Conservation (phyloP, 2,329 filamentous ascomycete species). For the Aspergillus glaucus region DNA sequence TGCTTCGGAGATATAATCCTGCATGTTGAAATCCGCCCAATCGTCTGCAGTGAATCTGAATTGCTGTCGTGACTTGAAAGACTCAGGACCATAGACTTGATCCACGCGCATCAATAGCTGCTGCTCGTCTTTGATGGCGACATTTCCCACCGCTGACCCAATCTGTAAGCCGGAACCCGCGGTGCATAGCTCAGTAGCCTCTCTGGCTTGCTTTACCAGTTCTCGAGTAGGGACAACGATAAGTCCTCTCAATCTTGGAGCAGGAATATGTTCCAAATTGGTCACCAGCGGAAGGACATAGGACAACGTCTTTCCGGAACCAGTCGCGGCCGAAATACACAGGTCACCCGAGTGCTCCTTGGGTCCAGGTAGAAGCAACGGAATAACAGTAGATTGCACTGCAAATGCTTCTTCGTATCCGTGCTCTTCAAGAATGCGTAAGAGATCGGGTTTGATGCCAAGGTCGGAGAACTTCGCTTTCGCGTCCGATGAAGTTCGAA, state of each 20-base stretch:
- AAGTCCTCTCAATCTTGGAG: constrained; percentile 67
- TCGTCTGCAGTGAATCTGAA: constrained; percentile 38
- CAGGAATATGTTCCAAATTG: constrained; percentile 58
- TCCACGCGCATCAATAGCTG: constrained; percentile 56
- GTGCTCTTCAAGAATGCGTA: constrained; percentile 59
- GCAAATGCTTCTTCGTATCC: constrained; percentile 68
- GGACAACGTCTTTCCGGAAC: constrained; percentile 89
- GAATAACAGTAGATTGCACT: constrained; percentile 73
- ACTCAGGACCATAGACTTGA: constrained; percentile 61
- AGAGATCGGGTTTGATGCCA: constrained; percentile 55
- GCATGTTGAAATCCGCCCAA: constrained; percentile 43
- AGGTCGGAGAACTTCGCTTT: constrained; percentile 58
- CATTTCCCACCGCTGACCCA: constrained; percentile 75
- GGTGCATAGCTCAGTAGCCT: constrained; percentile 69
- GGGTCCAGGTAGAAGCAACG: constrained; percentile 64
- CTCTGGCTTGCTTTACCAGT: constrained; percentile 76
- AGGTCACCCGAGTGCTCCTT: constrained; percentile 65
- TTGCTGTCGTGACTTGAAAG: constrained; percentile 45
- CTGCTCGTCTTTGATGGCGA: constrained; percentile 63
- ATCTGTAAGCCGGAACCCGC: constrained; percentile 67
- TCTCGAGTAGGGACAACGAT: constrained; percentile 89
- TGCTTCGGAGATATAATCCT: constrained; percentile 40
- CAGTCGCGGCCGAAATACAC: constrained; percentile 85
- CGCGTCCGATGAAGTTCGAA: constrained; percentile 58
- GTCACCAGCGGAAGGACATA: constrained; percentile 84